Evolutionary conservation across 78 protist genomes (phyloP), one percentile per base, ranked within the genome.

Genomic region (Bodo saltans): DNA sequence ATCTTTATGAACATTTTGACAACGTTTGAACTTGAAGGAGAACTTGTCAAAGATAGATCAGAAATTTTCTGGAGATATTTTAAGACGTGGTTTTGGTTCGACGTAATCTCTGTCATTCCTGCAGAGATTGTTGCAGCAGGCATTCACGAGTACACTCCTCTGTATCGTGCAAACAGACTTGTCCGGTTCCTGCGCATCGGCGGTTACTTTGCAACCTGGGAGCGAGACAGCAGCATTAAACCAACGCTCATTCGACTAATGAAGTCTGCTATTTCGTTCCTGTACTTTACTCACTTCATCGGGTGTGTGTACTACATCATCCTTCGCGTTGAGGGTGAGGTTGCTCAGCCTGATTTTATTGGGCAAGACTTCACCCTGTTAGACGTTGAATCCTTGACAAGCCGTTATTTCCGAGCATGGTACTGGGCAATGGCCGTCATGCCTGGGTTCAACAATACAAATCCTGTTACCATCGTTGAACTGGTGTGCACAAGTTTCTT

Each of bases 111-210:
- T n/a, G 67, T 23, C 3, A 34, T 76, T 38, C 81, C 81, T 27
- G 12, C 42, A 3, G 81, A 76, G 81, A 12, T 76, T 27, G 42
- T 76, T 2, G n/a, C 81, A 27, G 78, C 42, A 12, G 60, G 8
- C 60, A 17, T 47, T 17, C 12, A 40, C 67, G 25, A 72, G 39
- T 74, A 74, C 79, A 26, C 27, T 42, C 81, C 81, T 3, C 39
- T 41, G 34, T 76, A 27, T 67, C 72, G 84, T n/a, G 72, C 37
- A n/a, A 79, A 79, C 74, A 30, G 72, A 33, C 84, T 79, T 47
- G 4, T 79, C 68, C 72, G 74, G 25, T 39, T 68, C 11, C 32
- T 28, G 28, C 78, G 72, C 2, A 4, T 79, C 2, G 25, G 60
- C 39, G 8, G 67, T 33, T 70, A 33, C 35, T 53, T 68, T 3